These are phyloP conservation scores for Mimosa pudica DNA, from an alignment of 306 rosid genomes.

Conservation along the genomic window DNA sequence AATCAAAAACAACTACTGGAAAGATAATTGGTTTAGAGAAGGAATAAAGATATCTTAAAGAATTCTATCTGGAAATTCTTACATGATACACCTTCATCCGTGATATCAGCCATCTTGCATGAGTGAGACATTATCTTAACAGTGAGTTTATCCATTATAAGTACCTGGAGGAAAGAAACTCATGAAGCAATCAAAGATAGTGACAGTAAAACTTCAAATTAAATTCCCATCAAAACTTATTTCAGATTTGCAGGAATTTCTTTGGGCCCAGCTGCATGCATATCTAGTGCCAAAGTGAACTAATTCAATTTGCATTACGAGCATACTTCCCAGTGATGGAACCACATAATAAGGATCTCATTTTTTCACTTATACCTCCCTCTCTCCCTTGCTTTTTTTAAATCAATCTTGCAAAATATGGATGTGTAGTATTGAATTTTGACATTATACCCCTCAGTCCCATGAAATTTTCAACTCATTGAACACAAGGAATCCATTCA, in stretches of 20 bases:
- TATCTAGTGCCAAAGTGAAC: slow-evolving; percentile 10
- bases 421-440: background rate
- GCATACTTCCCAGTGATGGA: background rate
- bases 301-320: background rate
- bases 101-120: slow-evolving; percentile 98
- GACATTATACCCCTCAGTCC: background rate
- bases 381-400: background rate
- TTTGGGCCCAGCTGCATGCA: slow-evolving; percentile 28
- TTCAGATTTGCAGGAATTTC: slow-evolving; percentile 18
- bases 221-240: slow-evolving; percentile 28
- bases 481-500: background rate
- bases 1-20: slow-evolving; percentile 18
- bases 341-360: background rate
- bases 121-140: slow-evolving; percentile 94
- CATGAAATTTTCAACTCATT: background rate
- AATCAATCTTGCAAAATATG: background rate
- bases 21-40: background rate
- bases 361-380: background rate
- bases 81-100: slow-evolving; percentile 97
- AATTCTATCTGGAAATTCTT: slow-evolving; percentile 43
- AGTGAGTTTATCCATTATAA: slow-evolving; percentile 94
- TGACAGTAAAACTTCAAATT: slow-evolving; percentile 19
- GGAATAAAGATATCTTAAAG: background rate
- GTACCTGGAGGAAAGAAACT: slow-evolving; percentile 65
- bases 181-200: slow-evolving; percentile 31